Percentiles rank a stretch among this genome's conserved stretches.
These are phyloP conservation scores for Penicillium verhagenii DNA, from an alignment of 495 filamentous ascomycete species.

Conservation along the genomic window DNA sequence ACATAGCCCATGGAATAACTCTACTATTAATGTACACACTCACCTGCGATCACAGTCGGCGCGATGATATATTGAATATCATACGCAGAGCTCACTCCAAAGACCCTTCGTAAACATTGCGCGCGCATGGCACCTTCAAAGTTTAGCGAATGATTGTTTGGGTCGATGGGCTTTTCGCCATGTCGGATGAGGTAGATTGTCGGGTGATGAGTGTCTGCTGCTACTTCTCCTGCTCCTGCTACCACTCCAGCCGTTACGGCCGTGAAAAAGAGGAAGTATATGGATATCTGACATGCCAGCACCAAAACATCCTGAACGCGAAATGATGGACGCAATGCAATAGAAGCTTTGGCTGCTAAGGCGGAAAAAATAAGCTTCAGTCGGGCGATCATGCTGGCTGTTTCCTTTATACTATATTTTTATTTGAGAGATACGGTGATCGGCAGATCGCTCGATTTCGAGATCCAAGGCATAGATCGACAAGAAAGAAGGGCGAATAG, in stretches of 20 bases:
- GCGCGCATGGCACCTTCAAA: conserved; percentile 46
- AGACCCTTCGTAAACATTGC: conserved; percentile 49
- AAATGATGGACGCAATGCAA: neutral
- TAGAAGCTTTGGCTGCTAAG: neutral
- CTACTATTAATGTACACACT: too few species aligned
- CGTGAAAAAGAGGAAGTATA: neutral
- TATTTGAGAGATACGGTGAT: neutral
- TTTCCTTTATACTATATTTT: neutral
- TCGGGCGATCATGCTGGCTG: neutral
- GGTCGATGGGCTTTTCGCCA: conserved; percentile 54
- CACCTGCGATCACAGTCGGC: conserved; percentile 45
- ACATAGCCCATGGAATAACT: too few species aligned
- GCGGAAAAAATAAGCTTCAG: neutral
- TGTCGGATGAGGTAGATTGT: conserved; percentile 58
- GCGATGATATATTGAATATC: conserved; percentile 55
- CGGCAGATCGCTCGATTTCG: neutral
- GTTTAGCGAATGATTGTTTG: conserved; percentile 40
- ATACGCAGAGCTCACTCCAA: conserved; percentile 45
- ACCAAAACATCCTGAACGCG: neutral
- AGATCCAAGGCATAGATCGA: neutral
- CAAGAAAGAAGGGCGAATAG: too few species aligned
- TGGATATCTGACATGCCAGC: neutral
- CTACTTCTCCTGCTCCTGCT: conserved; percentile 5
- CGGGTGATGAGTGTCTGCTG: conserved; percentile 20
- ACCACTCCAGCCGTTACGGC: too few species aligned